Conservation (phyloP, 2,329 filamentous ascomycete genomes). For the Mycosphaerella arachidis region DNA sequence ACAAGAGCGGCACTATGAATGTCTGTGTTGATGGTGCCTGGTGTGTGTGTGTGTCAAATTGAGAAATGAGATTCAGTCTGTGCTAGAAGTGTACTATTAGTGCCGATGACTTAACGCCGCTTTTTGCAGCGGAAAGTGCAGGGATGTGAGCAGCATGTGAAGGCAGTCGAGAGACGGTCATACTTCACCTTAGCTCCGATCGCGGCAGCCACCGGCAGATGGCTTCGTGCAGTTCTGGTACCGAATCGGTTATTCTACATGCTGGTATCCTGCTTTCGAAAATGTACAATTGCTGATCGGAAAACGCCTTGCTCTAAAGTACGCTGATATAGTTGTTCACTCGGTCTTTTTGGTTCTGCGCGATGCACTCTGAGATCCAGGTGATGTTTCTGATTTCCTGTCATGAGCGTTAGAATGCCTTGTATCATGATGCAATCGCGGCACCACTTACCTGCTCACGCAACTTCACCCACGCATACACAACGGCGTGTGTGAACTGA, state of each 20-base stretch:
- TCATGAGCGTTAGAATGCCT: neutral
- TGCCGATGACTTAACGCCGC: neutral
- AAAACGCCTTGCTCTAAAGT: conserved; percentile 52
- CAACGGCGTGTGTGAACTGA: conserved; percentile 90
- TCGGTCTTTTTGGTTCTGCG: conserved; percentile 98
- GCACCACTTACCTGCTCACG: conserved; percentile 75
- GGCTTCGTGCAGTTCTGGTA: neutral
- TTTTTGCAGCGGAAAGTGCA: neutral
- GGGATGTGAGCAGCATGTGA: neutral
- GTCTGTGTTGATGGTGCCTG: neutral
- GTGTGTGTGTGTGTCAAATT: too few relatives aligned
- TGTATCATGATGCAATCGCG: neutral
- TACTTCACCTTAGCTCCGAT: neutral
- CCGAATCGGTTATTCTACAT: conserved; percentile 1
- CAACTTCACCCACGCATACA: conserved; percentile 97
- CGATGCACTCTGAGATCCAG: conserved; percentile 99
- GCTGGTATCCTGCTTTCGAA: neutral
- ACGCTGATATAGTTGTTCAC: conserved; percentile 99
- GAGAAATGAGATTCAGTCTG: neutral
- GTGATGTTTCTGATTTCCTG: conserved; percentile 99
- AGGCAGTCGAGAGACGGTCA: neutral
- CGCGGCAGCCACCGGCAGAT: neutral
- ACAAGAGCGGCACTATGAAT: neutral
- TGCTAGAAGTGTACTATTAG: neutral
- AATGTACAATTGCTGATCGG: neutral